Evolutionary conservation across 495 filamentous ascomycete species (phyloP), one percentile per base, ranked within the genome.

Genomic region (Astrothelium subdiscretum): DNA sequence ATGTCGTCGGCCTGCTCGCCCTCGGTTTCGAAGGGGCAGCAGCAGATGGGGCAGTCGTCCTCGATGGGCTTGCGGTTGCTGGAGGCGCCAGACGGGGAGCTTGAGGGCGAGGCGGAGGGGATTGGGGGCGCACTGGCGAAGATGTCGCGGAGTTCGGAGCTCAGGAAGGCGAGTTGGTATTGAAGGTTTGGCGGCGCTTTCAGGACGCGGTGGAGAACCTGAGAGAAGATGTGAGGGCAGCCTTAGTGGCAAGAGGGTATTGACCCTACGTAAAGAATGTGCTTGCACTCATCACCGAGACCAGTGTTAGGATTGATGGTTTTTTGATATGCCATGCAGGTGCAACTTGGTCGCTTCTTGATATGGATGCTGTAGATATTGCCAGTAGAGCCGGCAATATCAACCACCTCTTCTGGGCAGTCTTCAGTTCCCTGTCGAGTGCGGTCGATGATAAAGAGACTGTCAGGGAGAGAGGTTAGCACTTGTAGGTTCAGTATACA

Each of bases 1-100:
- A 85, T 79, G 22, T 58, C 38, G 8, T 61, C 57, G n/a, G 48
- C 24, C 0, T 78, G 71, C 59, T 86, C 84, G 6, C 76, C 74
- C 4, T 76, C 70, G 2, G 75, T 67, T 51, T 84, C 78, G 65
- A 91, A 83, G 48, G 87, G 83, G 66, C 77, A 83, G 68, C 86
- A 90, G 71, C 89, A 92, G 69, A 95, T 88, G 0, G 88, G 87
- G 65, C 89, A 92, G 65, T 92, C 87, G 15, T 85, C 89, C 32
- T 91, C 87, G 2, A 85, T 63, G 0, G 80, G 73, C 67, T 85
- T 87, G 60, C 81, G 79, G n/a, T 81, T 81, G 26, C 78, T 77
- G 48, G 48, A n/a, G 12, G 43, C 12, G 24, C 63, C 63, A 10
- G 67, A 35, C 58, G 73, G 72, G 8, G 59, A 68, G 6, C 61